phyloP scores from a whole-genome alignment of 306 rosid genomes.

The Albizia julibrissin region DNA sequence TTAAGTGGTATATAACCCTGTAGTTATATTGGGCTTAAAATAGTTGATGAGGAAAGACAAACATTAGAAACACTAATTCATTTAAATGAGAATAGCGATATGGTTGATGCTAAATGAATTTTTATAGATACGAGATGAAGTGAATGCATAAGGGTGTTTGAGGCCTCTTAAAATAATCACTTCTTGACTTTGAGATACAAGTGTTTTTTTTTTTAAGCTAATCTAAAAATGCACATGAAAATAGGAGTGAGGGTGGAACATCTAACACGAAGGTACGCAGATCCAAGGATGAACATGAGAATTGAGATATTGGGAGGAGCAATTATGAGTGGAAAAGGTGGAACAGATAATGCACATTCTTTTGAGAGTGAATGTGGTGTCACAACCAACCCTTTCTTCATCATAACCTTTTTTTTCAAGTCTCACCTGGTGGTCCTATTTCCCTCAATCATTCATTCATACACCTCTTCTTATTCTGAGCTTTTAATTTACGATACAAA shows the following conservation, averaged over 20 bases:
- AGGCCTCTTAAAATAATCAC: no score
- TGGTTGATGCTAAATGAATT: neutral
- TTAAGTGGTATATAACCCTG: no score
- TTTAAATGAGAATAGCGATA: neutral
- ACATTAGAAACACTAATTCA: neutral
- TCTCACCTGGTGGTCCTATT: conserved; percentile 28
- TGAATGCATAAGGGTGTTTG: neutral
- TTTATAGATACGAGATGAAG: neutral
- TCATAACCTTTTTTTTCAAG: conserved; percentile 29
- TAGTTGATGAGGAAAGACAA: neutral
- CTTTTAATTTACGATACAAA: neutral
- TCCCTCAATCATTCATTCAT: neutral
- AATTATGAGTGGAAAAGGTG: neutral
- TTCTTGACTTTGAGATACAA: no score
- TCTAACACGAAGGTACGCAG: neutral
- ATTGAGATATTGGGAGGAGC: neutral
- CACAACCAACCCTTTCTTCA: conserved; percentile 8
- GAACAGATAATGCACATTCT: conserved; percentile 30
- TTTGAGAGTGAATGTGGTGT: conserved; percentile 13
- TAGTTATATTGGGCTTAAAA: no score
- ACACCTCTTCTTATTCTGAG: neutral
- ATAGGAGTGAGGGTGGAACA: neutral
- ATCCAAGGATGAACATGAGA: neutral
- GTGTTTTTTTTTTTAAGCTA: no score
- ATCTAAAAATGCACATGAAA: no score